These are phyloP conservation scores for Stephanocyclus meneghinianus DNA, from an alignment of 352 stramenopile genomes.

Conservation along the genomic window DNA sequence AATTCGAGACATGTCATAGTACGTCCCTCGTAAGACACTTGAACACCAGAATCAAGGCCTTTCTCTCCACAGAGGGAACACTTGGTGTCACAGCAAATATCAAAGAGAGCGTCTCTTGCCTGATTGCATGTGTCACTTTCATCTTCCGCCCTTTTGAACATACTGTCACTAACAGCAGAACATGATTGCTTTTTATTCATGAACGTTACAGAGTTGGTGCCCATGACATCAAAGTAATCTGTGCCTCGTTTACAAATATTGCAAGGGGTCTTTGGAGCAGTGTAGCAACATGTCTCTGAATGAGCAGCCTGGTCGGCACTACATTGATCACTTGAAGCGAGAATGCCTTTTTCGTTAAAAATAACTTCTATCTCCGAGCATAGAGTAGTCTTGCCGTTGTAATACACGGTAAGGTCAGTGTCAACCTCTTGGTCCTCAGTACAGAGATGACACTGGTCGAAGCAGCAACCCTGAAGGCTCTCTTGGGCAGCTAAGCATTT, in stretches of 20 bases:
- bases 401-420: slow-evolving; percentile 50
- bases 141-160: slow-evolving; percentile 53
- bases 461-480: slow-evolving; percentile 45
- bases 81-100: slow-evolving; percentile 58
- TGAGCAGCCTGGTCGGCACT: slow-evolving; percentile 15
- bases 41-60: slow-evolving; percentile 59
- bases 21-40: slow-evolving; percentile 55
- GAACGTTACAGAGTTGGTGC: slow-evolving; percentile 46
- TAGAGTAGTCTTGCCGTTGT: slow-evolving; percentile 53
- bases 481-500: slow-evolving; percentile 45
- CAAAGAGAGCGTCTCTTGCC: slow-evolving; percentile 45
- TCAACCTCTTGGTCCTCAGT: slow-evolving; percentile 49
- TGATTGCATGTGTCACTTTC: slow-evolving; percentile 34
- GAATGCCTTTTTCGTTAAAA: slow-evolving; percentile 57
- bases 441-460: slow-evolving; percentile 61
- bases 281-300: slow-evolving; percentile 50
- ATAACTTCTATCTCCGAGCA: slow-evolving; percentile 51
- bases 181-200: slow-evolving; percentile 49
- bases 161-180: slow-evolving; percentile 45
- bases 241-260: slow-evolving; percentile 49
- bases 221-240: slow-evolving; percentile 63
- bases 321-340: slow-evolving; percentile 53
- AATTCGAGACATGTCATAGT: slow-evolving; percentile 60
- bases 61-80: slow-evolving; percentile 50
- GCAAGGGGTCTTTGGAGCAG: slow-evolving; percentile 37